phyloP scores from a whole-genome alignment of 2,329 filamentous ascomycete genomes.

The Colletotrichum caudatum region DNA sequence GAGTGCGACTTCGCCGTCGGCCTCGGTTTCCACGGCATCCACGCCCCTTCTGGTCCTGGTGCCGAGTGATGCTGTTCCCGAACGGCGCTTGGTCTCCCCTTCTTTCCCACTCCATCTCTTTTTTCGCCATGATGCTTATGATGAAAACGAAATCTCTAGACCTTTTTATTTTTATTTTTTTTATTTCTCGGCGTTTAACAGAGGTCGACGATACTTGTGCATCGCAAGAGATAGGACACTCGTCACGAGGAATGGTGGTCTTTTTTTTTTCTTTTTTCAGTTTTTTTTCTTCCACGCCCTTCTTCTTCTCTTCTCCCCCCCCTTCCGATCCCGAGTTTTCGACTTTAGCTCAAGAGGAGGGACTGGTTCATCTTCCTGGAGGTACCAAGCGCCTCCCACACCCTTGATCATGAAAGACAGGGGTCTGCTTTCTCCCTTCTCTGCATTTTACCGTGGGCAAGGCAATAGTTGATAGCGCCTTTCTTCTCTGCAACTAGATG shows the following conservation, averaged over 20 bases:
- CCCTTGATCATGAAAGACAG: background rate
- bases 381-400: background rate
- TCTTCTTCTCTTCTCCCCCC: too few relatives aligned
- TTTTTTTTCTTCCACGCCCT: too few relatives aligned
- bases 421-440: background rate
- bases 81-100: background rate
- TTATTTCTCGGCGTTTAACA: background rate
- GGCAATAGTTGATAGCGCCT: background rate
- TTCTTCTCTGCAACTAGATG: background rate
- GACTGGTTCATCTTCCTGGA: background rate
- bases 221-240: background rate
- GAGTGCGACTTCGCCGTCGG: conserved; percentile 70
- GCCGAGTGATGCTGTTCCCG: background rate
- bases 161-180: background rate
- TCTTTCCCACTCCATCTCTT: background rate
- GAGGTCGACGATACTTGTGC: background rate
- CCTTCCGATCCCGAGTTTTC: background rate
- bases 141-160: background rate
- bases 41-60: conserved; percentile 48
- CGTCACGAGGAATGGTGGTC: background rate
- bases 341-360: background rate
- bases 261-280: background rate
- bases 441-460: background rate
- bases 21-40: conserved; percentile 74
- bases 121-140: background rate